Conservation (phyloP, 2,329 filamentous ascomycete genomes). For the Dactylellina drechsleri region DNA sequence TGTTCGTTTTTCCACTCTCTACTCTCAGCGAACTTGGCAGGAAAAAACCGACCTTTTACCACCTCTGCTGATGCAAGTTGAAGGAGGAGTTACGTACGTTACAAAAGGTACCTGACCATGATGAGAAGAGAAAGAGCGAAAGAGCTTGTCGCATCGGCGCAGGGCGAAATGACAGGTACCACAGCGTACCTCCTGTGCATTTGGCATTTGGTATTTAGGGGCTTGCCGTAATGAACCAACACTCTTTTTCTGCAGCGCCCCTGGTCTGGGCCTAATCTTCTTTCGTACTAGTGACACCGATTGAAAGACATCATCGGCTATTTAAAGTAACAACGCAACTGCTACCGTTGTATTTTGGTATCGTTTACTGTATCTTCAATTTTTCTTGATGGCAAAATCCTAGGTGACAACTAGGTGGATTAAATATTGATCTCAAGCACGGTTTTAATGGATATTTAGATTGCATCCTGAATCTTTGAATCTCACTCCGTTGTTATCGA, state of each 20-base stretch:
- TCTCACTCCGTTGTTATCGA: too few relatives aligned
- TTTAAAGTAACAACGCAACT: conserved; percentile 20
- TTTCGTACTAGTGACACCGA: conserved; percentile 20
- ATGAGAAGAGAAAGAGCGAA: conserved; percentile 18
- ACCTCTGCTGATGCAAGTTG: conserved; percentile 6
- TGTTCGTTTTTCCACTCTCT: too few relatives aligned
- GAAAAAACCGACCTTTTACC: not conserved
- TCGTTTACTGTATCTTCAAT: too few relatives aligned
- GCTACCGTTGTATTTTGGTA: conserved; percentile 1
- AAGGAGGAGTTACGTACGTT: not conserved
- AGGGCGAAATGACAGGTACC: conserved; percentile 45
- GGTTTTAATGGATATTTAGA: too few relatives aligned
- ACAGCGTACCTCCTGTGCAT: conserved; percentile 11
- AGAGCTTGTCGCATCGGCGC: conserved; percentile 14
- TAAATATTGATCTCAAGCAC: too few relatives aligned
- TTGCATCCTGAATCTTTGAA: too few relatives aligned
- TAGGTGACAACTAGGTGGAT: too few relatives aligned
- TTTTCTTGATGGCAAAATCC: too few relatives aligned
- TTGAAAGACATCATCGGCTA: conserved; percentile 20
- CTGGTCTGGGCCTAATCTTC: conserved; percentile 12
- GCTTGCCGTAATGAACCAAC: conserved; percentile 12
- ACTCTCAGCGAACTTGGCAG: conserved; percentile 23
- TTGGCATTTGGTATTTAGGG: conserved; percentile 28
- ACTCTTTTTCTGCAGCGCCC: not conserved
- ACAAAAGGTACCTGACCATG: conserved; percentile 32